phyloP scores from a whole-genome alignment of 2,329 filamentous ascomycete species.

The Fusarium burgessii region DNA sequence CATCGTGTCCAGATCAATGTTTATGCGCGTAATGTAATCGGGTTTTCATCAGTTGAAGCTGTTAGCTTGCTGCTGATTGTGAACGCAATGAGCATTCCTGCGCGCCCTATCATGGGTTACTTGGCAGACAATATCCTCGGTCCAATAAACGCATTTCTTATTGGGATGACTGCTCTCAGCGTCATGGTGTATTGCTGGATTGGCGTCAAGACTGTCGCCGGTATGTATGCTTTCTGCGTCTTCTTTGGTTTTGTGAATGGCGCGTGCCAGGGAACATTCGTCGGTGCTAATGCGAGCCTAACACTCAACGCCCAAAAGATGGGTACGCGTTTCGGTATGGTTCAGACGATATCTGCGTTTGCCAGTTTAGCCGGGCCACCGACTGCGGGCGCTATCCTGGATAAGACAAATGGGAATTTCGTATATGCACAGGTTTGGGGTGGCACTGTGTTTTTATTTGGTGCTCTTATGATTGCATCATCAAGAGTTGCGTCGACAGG shows the following conservation, averaged over 20 bases:
- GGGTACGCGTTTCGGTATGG: conserved; percentile 59
- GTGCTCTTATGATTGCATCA: conserved; percentile 49
- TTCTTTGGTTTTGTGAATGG: conserved; percentile 49
- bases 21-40: conserved; percentile 53
- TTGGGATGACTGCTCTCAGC: conserved; percentile 46
- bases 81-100: conserved; percentile 71
- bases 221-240: conserved; percentile 48
- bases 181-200: conserved; percentile 50
- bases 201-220: conserved; percentile 42
- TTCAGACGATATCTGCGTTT: conserved; percentile 56
- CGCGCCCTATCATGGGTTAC: conserved; percentile 68
- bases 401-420: conserved; percentile 48
- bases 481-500: conserved; percentile 54
- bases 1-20: conserved; percentile 55
- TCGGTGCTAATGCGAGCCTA: conserved; percentile 54
- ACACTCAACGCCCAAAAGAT: conserved; percentile 52
- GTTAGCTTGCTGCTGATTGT: conserved; percentile 70
- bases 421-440: conserved; percentile 62
- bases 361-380: conserved; percentile 58
- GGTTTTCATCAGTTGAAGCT: conserved; percentile 64
- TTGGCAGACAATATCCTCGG: conserved; percentile 67
- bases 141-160: conserved; percentile 59
- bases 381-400: conserved; percentile 49
- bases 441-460: conserved; percentile 55
- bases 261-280: conserved; percentile 49